A percentile compares a stretch with the other conserved stretches of the same genome.
Evolutionary conservation across 2,329 filamentous ascomycete genomes (phyloP).

Genomic region (Claviceps purpurea): DNA sequence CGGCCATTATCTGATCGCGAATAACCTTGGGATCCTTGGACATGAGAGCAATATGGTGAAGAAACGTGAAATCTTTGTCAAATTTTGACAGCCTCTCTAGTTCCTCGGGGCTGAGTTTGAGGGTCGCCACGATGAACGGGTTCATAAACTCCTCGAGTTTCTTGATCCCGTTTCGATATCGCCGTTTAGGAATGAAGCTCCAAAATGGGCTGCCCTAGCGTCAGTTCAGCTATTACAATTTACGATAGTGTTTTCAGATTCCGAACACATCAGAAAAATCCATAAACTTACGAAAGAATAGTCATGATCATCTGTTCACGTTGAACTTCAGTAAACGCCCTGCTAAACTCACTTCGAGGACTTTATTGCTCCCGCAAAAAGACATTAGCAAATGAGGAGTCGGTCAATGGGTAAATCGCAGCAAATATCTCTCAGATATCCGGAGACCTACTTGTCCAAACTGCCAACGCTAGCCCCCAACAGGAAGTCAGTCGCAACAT

Average conservation of each 20-base stretch:
- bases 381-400: background rate
- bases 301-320: slow-evolving; percentile 39
- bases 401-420: background rate
- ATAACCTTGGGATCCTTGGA: slow-evolving; percentile 61
- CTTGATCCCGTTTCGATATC: slow-evolving; percentile 51
- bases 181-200: slow-evolving; percentile 45
- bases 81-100: slow-evolving; percentile 55
- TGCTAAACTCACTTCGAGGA: slow-evolving; percentile 55
- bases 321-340: slow-evolving; percentile 71
- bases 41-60: slow-evolving; percentile 71
- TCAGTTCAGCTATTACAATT: background rate
- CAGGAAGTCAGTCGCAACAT: background rate
- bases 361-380: background rate
- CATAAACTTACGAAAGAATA: slow-evolving; percentile 9
- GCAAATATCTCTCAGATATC: no score
- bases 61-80: slow-evolving; percentile 67
- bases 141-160: slow-evolving; percentile 65
- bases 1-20: slow-evolving; percentile 71
- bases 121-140: slow-evolving; percentile 61
- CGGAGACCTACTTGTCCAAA: slow-evolving; percentile 20
- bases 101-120: slow-evolving; percentile 56
- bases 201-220: slow-evolving; percentile 42
- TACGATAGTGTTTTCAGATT: background rate
- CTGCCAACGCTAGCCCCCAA: slow-evolving; percentile 2
- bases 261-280: background rate